Conservation (phyloP, 1,139 yeast species). For the Candida pseudocylindracea region DNA sequence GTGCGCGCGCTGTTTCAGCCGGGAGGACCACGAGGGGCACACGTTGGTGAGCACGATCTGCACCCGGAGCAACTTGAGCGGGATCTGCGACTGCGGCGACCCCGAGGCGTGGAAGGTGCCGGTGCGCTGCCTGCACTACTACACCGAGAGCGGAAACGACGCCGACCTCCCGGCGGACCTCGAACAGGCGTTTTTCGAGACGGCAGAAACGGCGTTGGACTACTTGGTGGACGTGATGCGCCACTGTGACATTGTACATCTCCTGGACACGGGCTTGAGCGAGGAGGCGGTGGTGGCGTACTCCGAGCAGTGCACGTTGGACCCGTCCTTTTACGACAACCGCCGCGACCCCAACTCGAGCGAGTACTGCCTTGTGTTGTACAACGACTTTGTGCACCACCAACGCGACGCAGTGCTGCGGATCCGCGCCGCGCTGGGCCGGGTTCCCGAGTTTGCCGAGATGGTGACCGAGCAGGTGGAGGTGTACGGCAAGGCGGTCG, state of each 20-base stretch:
- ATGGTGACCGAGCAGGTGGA: constrained; percentile 56
- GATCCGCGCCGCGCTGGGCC: constrained; percentile 39
- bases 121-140: constrained; percentile 9
- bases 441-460: constrained; percentile 42
- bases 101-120: constrained; percentile 32
- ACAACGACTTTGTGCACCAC: constrained; percentile 67
- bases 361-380: constrained; percentile 35
- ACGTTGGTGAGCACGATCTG: constrained; percentile 53
- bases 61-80: constrained; percentile 56
- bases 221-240: constrained; percentile 54
- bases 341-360: constrained; percentile 10
- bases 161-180: constrained; percentile 13
- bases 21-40: constrained; percentile 55
- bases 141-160: constrained; percentile 3
- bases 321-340: constrained; percentile 17
- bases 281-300: constrained; percentile 6
- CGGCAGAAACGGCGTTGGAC: constrained; percentile 41
- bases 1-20: constrained; percentile 58
- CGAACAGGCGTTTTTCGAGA: constrained; percentile 11
- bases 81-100: constrained; percentile 55
- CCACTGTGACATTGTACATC: constrained; percentile 2
- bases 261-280: constrained; percentile 15
- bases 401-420: constrained; percentile 52
- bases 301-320: constrained; percentile 10
- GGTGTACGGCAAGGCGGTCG: constrained; percentile 44